Conservation (phyloP, 768 basidiomycete genomes). For the Leucosporidium creatinivorum region DNA sequence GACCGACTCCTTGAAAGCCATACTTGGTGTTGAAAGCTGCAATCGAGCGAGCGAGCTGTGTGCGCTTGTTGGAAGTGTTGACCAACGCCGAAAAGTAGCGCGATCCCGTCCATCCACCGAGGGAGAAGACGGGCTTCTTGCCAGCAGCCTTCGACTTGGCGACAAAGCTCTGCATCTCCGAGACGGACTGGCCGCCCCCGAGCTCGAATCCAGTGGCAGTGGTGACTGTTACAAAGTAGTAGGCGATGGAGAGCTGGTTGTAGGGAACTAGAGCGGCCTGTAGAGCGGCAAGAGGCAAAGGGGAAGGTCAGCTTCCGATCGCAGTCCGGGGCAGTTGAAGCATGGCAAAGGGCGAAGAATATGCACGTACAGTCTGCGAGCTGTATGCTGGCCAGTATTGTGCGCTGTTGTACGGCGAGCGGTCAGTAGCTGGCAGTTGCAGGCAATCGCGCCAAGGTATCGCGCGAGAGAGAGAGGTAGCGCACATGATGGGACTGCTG, state of each 20-base stretch:
- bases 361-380: background rate
- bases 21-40: constrained; percentile 50
- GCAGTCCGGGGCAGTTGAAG: no score
- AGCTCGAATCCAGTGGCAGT: constrained; percentile 16
- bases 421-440: no score
- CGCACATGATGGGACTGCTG: no score
- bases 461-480: no score
- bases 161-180: constrained; percentile 12
- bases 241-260: constrained; percentile 3
- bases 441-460: no score
- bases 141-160: background rate
- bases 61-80: constrained; percentile 48
- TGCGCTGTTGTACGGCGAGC: background rate
- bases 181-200: background rate
- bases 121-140: constrained; percentile 56
- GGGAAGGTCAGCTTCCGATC: no score
- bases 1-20: constrained; percentile 73
- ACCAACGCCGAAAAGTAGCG: constrained; percentile 74
- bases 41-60: constrained; percentile 59
- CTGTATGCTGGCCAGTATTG: constrained; percentile 27
- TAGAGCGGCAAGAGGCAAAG: background rate
- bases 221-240: constrained; percentile 26
- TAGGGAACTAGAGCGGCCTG: background rate
- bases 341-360: no score
- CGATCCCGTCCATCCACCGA: constrained; percentile 83